Evolutionary conservation across 331 rosid species (phyloP).

Genomic region (Malus hybrid): DNA sequence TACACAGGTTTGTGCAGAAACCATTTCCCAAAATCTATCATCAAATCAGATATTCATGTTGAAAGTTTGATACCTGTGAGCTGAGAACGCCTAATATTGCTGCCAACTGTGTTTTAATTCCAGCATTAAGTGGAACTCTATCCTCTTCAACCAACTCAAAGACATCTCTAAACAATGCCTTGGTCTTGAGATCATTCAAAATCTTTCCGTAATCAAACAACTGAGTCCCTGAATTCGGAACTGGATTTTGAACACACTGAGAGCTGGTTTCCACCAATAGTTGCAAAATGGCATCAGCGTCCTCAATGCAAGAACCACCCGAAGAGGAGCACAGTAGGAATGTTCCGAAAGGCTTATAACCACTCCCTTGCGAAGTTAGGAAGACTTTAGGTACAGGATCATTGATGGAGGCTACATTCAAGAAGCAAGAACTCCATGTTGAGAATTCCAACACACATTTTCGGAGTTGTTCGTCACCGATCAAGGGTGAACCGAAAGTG

Average conservation of each 20-base stretch:
- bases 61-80: conserved; percentile 23
- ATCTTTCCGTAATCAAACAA: conserved; percentile 19
- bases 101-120: conserved; percentile 31
- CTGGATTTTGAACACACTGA: neutral
- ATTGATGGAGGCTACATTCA: conserved; percentile 44
- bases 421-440: conserved; percentile 54
- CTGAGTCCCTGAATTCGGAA: neutral
- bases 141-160: neutral
- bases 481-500: conserved; percentile 65
- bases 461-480: conserved; percentile 35
- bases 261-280: conserved; percentile 11
- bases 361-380: neutral
- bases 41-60: neutral
- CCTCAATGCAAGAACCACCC: conserved; percentile 31
- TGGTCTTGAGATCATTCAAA: conserved; percentile 17
- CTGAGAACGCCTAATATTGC: conserved; percentile 24
- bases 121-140: conserved; percentile 18
- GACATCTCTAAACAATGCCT: conserved; percentile 7
- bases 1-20: neutral
- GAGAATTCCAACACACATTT: conserved; percentile 32
- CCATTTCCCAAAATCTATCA: neutral
- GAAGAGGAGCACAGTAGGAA: conserved; percentile 39
- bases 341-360: conserved; percentile 58
- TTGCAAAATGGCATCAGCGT: conserved; percentile 24
- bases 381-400: conserved; percentile 39